phyloP scores from a whole-genome alignment of 495 filamentous ascomycete genomes.

The Penicillium tannophilum region DNA sequence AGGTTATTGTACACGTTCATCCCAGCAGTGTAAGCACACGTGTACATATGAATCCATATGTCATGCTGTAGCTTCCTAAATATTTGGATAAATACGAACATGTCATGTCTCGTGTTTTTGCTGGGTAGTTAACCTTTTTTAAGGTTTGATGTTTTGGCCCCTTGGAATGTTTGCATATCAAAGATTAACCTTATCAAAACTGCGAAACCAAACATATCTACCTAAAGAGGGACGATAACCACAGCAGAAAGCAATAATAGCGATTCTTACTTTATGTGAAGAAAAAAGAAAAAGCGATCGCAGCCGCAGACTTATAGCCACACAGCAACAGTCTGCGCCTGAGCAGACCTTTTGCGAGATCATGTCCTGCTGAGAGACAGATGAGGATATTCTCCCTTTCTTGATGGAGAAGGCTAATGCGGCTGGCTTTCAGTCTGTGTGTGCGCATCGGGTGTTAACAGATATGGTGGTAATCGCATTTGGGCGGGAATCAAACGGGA shows the following conservation, averaged over 20 bases:
- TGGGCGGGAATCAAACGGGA: too few relatives aligned
- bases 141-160: not conserved
- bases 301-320: conserved; percentile 12
- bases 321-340: conserved; percentile 16
- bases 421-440: too few relatives aligned
- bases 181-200: not conserved
- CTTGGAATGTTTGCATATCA: not conserved
- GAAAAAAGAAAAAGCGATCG: not conserved
- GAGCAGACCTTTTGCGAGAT: conserved; percentile 29
- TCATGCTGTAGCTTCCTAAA: too few relatives aligned
- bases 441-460: too few relatives aligned
- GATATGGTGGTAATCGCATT: too few relatives aligned
- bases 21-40: too few relatives aligned
- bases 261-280: not conserved
- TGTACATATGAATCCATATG: too few relatives aligned
- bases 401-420: too few relatives aligned
- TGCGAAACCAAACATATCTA: not conserved
- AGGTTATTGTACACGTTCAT: not conserved
- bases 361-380: too few relatives aligned
- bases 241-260: not conserved
- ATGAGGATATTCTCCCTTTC: too few relatives aligned
- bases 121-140: not conserved
- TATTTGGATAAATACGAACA: too few relatives aligned
- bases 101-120: not conserved
- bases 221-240: too few relatives aligned